Evolutionary conservation across 495 filamentous ascomycete species (phyloP).

Genomic region (Penicillium dipodomyicola): DNA sequence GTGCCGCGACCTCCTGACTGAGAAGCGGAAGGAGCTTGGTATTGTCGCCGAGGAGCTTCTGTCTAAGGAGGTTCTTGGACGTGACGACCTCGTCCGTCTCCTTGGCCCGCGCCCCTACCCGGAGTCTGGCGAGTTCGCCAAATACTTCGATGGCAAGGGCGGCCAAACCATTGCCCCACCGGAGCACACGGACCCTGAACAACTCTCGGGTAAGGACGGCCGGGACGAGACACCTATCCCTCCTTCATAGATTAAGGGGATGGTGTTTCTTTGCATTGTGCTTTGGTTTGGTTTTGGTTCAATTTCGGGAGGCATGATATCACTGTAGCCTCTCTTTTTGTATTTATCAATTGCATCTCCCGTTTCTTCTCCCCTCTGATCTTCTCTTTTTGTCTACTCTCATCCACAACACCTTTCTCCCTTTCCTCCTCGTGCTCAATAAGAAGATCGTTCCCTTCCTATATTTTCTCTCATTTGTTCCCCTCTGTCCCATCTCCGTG

Average conservation of each 20-base stretch:
- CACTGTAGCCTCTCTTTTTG: conserved; percentile 34
- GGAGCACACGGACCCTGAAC: conserved; percentile 40
- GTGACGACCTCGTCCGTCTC: conserved; percentile 88
- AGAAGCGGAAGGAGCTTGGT: conserved; percentile 84
- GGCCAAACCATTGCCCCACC: conserved; percentile 56
- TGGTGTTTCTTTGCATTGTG: conserved; percentile 12
- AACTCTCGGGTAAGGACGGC: conserved; percentile 41
- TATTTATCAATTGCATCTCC: conserved; percentile 39
- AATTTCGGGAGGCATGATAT: conserved; percentile 28
- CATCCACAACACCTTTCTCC: conserved; percentile 17
- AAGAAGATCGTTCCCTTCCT: conserved; percentile 10
- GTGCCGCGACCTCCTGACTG: conserved; percentile 76
- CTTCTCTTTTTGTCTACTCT: conserved; percentile 23
- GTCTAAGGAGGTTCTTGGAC: conserved; percentile 80
- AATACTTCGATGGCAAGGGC: conserved; percentile 71
- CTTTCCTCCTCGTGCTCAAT: conserved; percentile 16
- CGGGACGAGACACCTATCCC: conserved; percentile 45
- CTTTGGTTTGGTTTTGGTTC: conserved; percentile 24
- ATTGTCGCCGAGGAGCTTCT: conserved; percentile 91
- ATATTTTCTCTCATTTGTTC: conserved; percentile 7
- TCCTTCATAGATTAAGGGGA: conserved; percentile 33
- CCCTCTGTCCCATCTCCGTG: conserved; percentile 5
- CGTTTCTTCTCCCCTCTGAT: conserved; percentile 27
- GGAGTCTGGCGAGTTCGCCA: conserved; percentile 83
- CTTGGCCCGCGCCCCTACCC: conserved; percentile 79